Percentiles rank a stretch among this genome's conserved stretches.
These are phyloP conservation scores for Taphrina flavorubra DNA, from an alignment of 1,139 yeast genomes.

Conservation along the genomic window DNA sequence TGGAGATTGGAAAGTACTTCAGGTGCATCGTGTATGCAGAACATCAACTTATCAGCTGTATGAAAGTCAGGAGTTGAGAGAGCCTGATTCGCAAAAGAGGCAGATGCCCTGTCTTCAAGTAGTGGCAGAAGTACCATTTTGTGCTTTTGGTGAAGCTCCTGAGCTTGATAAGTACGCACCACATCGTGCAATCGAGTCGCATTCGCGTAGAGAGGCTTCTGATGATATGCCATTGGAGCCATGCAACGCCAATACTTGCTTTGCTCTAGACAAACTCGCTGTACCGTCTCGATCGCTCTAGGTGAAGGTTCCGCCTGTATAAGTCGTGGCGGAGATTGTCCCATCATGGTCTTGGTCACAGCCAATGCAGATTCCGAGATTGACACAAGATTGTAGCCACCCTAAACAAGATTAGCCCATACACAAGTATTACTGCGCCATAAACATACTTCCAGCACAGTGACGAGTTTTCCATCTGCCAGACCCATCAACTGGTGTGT, in stretches of 20 bases:
- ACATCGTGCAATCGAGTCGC: conserved; percentile 60
- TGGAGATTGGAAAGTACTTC: conserved; percentile 89
- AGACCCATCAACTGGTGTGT: conserved; percentile 86
- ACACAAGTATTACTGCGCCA: too few species aligned
- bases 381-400: conserved; percentile 92
- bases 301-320: conserved; percentile 68
- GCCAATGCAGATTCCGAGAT: conserved; percentile 90
- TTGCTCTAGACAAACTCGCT: conserved; percentile 79
- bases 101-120: conserved; percentile 58
- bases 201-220: conserved; percentile 10
- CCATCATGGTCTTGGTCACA: conserved; percentile 87
- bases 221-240: conserved; percentile 63
- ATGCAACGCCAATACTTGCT: conserved; percentile 87
- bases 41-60: conserved; percentile 65
- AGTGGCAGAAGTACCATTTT: conserved; percentile 75
- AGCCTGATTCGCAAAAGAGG: conserved; percentile 69
- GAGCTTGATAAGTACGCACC: conserved; percentile 71
- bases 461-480: conserved; percentile 87
- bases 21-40: conserved; percentile 88
- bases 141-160: conserved; percentile 61
- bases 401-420: conserved; percentile 50
- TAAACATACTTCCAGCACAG: conserved; percentile 66
- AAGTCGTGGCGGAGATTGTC: conserved; percentile 86
- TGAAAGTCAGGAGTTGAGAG: conserved; percentile 67
- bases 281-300: conserved; percentile 76